Evolutionary conservation across 2,329 filamentous ascomycete species (phyloP), one percentile per base, ranked within the genome.

Genomic region (Colletotrichum costaricense): DNA sequence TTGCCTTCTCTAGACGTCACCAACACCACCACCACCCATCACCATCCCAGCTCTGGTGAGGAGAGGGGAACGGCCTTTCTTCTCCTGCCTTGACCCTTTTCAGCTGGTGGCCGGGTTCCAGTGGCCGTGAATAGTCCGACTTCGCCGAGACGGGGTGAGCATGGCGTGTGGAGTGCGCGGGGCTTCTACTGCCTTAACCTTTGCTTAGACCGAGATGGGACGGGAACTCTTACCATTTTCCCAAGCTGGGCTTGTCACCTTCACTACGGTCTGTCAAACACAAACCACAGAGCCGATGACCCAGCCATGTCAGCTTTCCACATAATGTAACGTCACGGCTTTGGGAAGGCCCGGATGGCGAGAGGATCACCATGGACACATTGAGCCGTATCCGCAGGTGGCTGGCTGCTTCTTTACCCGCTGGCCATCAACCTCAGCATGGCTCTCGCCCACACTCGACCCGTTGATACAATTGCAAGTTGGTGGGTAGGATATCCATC

Each of bases 281-380:
- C 7, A n/a, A 49, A 7, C 42, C 19, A 49, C 19, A n/a, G 42
- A 8, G 19, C 16, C 42, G 33, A 35, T 35, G 33, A 35, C 5
- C 9, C 54, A 42, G 38, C 57, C 28, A 52, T 59, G 66, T 46
- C 55, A 64, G n/a, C 38, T 24, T 42, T 42, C 57, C 22, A n/a
- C n/a, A 46, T 5, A 30, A 72, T 72, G 54, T 33, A 28, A 69
- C 66, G 35, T 46, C 49, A 33, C 35, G 65, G 59, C 54, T 46
- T 7, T 33, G 54, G 30, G 33, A 30, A 46, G 38, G 52, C n/a
- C 52, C 52, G 42, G 42, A 49, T 19, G 38, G 54, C 26, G 42
- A 42, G 52, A 42, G 38, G 38, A 42, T 42, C 38, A 42, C 19
- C 38, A 42, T 42, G 38, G 16, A 16, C 38, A 42, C 38, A 42